Conservation (phyloP, 169 alveolate species). For the Plasmodium knowlesi region DNA sequence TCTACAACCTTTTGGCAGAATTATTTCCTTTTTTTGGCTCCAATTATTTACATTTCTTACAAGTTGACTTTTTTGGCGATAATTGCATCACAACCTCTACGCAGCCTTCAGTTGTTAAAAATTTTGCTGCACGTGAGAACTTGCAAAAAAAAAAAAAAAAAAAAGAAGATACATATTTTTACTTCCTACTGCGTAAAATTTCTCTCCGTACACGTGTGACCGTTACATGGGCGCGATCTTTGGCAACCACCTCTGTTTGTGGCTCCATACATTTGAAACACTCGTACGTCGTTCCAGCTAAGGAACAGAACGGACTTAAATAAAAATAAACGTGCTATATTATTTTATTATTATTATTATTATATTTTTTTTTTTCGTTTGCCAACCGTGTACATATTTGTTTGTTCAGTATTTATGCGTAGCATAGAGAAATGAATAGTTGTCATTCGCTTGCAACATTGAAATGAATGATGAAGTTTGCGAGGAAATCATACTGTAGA, state of each 20-base stretch:
- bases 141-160: neutral
- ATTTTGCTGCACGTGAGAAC: neutral
- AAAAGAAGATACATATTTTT: too few species aligned
- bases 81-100: neutral
- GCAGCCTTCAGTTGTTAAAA: neutral
- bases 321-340: neutral
- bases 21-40: neutral
- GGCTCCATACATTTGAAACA: neutral
- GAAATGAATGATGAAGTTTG: neutral
- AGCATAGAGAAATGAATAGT: neutral
- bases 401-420: neutral
- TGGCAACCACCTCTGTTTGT: neutral
- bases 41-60: neutral
- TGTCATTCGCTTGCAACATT: neutral
- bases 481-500: neutral
- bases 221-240: neutral
- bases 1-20: neutral
- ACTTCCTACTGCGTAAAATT: neutral
- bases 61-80: neutral
- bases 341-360: neutral
- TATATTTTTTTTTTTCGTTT: neutral
- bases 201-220: neutral
- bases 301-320: neutral
- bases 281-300: neutral
- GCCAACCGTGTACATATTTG: neutral